Evolutionary conservation across 805 yeast species (phyloP), one percentile per base, ranked within the genome.

Genomic region (Pichia deserticola): DNA sequence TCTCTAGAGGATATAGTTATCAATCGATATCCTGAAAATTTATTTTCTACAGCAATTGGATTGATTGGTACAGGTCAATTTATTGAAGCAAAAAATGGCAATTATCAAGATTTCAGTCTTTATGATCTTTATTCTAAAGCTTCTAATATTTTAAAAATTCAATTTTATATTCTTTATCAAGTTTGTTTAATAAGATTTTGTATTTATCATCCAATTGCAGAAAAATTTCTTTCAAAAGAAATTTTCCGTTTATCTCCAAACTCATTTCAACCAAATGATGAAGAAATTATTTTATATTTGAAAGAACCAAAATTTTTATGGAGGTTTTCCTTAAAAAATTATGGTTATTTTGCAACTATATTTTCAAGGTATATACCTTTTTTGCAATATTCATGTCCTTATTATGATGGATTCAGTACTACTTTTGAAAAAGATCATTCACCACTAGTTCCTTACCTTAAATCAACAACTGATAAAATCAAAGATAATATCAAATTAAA

Each of bases 261-360:
- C 9, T 33, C 25, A 27, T 43, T 43, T 25, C 12, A 11, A 5
- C 45, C 45, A 7, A 30, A 36, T 25, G 35, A 13, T 5, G 5
- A 34, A 2, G 45, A 43, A 10, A 36, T 43, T 20, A 12, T 10
- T 5, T 34, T 35, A 11, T 43, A 35, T 28, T n/a, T 43, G 1
- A 28, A 43, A n/a, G 29, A 43, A 6, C 45, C 45, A 5, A 43
- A 43, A 35, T 43, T 43, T 43, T 5, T 43, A 13, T 43, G 40
- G 40, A 43, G 45, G 12, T 43, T 43, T 35, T 43, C 45, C 12
- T 11, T 11, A 4, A 43, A 7, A 12, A 43, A 43, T 28, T 43
- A 43, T 29, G 15, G 29, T 13, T 40, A n/a, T n/a, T 40, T 40
- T 40, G 32, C 11, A 25, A 8, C n/a, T n/a, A 10, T 25, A 5